Evolutionary conservation across 2,329 filamentous ascomycete genomes (phyloP).

Genomic region (Allantophomopsis cytisporea): DNA sequence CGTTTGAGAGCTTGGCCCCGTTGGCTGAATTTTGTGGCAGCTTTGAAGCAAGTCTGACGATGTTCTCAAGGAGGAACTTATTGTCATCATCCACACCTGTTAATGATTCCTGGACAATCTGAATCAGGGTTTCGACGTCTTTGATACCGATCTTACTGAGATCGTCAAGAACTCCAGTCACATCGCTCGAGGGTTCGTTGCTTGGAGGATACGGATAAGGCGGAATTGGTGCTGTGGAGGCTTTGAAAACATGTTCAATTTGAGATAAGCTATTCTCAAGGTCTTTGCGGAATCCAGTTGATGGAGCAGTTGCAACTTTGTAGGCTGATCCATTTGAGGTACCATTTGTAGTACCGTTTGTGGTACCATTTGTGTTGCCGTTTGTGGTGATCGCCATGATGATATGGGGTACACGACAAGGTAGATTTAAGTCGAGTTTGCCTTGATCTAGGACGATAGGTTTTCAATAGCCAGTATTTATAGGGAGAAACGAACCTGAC

Average conservation of each 20-base stretch:
- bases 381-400: too few species aligned
- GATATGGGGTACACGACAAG: too few species aligned
- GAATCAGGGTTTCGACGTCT: slow-evolving; percentile 42
- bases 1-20: slow-evolving; percentile 38
- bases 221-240: slow-evolving; percentile 24
- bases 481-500: too few species aligned
- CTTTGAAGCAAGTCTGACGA: slow-evolving; percentile 31
- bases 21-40: slow-evolving; percentile 14
- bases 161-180: slow-evolving; percentile 24
- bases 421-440: too few species aligned
- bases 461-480: too few species aligned
- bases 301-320: neutral
- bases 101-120: slow-evolving; percentile 46
- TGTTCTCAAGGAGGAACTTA: slow-evolving; percentile 62
- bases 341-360: too few species aligned
- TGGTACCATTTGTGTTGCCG: too few species aligned
- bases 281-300: slow-evolving; percentile 11
- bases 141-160: slow-evolving; percentile 30
- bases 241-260: slow-evolving; percentile 23
- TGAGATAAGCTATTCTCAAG: slow-evolving; percentile 21
- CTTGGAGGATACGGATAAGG: slow-evolving; percentile 20
- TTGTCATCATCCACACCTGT: slow-evolving; percentile 59
- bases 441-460: too few species aligned
- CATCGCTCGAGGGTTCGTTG: slow-evolving; percentile 14
- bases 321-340: too few species aligned